Percentiles rank a stretch among this genome's conserved stretches.
Evolutionary conservation across 768 basidiomycete genomes (phyloP).

Genomic region (Lyophyllum semitale): DNA sequence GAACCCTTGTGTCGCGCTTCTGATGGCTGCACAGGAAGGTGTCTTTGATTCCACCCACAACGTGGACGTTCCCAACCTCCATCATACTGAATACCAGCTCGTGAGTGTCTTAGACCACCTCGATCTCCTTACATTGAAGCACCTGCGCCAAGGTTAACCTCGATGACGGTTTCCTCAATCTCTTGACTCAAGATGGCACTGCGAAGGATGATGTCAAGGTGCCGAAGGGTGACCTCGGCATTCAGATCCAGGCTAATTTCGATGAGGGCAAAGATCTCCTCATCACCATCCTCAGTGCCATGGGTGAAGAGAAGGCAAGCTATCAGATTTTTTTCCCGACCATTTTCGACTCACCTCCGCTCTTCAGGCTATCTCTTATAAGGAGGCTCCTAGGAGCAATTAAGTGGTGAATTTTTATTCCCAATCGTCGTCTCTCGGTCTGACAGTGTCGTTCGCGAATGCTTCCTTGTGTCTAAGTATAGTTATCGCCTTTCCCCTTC

Average conservation of each 20-base stretch:
- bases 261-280: constrained; percentile 87
- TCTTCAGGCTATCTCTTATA: constrained; percentile 73
- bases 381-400: constrained; percentile 80
- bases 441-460: constrained; percentile 3
- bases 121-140: constrained; percentile 2
- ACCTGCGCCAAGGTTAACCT: constrained; percentile 86
- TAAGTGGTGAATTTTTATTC: too few relatives aligned
- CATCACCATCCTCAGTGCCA: constrained; percentile 85
- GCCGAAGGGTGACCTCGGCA: constrained; percentile 84
- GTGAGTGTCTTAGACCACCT: constrained; percentile 43
- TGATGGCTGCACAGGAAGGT: constrained; percentile 66
- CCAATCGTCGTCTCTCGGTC: not conserved
- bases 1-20: not conserved
- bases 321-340: too few relatives aligned
- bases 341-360: constrained; percentile 1
- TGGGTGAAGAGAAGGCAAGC: constrained; percentile 85
- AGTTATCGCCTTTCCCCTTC: constrained; percentile 20
- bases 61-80: constrained; percentile 98
- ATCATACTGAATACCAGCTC: constrained; percentile 87
- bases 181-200: constrained; percentile 79
- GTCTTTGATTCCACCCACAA: constrained; percentile 98
- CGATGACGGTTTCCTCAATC: constrained; percentile 94
- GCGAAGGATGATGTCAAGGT: constrained; percentile 94
- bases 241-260: constrained; percentile 66
- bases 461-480: constrained; percentile 19